A percentile compares a stretch with the other conserved stretches of the same genome.
These are phyloP conservation scores for Garcia nutans DNA, from an alignment of 345 rosid genomes.

Conservation along the genomic window DNA sequence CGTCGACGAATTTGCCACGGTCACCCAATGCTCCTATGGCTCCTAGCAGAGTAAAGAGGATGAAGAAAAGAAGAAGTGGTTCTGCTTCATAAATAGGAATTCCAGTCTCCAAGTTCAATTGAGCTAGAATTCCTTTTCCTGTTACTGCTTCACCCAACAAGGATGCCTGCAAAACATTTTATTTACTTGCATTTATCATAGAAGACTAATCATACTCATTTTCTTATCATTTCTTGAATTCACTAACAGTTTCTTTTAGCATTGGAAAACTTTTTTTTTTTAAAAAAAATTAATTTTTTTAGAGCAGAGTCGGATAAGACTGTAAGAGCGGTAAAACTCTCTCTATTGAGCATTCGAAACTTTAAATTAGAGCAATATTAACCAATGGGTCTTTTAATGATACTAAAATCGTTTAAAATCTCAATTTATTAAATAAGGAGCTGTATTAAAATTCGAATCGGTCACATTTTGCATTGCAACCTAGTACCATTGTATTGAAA, in stretches of 20 bases:
- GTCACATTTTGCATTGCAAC: not conserved
- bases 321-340: too few species aligned
- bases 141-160: constrained; percentile 85
- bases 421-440: too few species aligned
- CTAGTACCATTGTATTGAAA: too few species aligned
- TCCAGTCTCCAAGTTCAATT: constrained; percentile 86
- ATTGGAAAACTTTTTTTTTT: too few species aligned
- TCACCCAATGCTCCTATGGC: constrained; percentile 97
- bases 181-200: not conserved
- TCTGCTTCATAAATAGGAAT: constrained; percentile 95
- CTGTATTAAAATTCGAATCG: not conserved
- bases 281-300: too few species aligned
- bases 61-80: constrained; percentile 94
- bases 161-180: constrained; percentile 59
- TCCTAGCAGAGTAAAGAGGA: constrained; percentile 86
- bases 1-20: constrained; percentile 85
- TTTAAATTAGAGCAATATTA: too few species aligned
- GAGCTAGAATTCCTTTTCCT: constrained; percentile 88
- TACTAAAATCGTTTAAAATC: too few species aligned
- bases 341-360: too few species aligned
- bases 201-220: not conserved
- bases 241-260: too few species aligned
- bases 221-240: too few species aligned
- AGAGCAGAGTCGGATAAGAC: too few species aligned
- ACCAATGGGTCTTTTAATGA: too few species aligned